Base-by-base conservation (phyloP, 2,329 filamentous ascomycete species). In the Aspergillus alliaceus region DNA sequence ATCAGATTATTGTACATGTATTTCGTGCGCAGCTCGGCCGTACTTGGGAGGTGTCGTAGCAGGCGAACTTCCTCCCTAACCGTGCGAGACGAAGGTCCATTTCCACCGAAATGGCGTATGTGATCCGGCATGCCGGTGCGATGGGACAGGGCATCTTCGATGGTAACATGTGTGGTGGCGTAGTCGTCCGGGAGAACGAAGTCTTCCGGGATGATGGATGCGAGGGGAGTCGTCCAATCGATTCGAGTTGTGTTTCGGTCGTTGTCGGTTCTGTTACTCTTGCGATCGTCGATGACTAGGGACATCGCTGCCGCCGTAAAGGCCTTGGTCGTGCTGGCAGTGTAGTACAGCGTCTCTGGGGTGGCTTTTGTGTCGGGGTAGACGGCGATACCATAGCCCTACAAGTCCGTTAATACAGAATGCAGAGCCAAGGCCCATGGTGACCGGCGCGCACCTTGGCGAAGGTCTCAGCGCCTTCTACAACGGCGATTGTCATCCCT, bases 1-100 rank as follows among this genome's bases (percentile, higher is more conserved):
- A 84, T 82, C 55, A 77, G 69, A 64, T 85, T 84, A 64, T 72
- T 77, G 64, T 85, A 84, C 57, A 79, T 72, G 54, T 72, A 83
- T 53, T 63, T 71, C 1, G 74, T 72, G 2, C 83, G 73, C 5
- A 81, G 74, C 59, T 82, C 78, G 6, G 69, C 67, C 0, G 72
- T 73, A 59, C 80, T 61, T 1, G 77, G 74, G 15, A 85, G 66
- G 58, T 82, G 64, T 3, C 82, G 72, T 24, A 84, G 60, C 4
- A 42, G 12, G 12, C 39, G 39, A 22, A 42, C 39, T n/a, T 11
- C 14, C 2, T 42, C 39, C 15, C 25, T 42, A 14, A 42, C 15
- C 11, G 12, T 42, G 22, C 39, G 12, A 5, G 39, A 6, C 39
- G 39, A 42, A 24, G 22, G 3, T 42, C 39, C 20, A 8, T 11